Percentiles rank a stretch among this genome's conserved stretches.
These are phyloP conservation scores for Rhizopus arrhizus DNA, from an alignment of 371 early-diverging fungal species.

Conservation along the genomic window DNA sequence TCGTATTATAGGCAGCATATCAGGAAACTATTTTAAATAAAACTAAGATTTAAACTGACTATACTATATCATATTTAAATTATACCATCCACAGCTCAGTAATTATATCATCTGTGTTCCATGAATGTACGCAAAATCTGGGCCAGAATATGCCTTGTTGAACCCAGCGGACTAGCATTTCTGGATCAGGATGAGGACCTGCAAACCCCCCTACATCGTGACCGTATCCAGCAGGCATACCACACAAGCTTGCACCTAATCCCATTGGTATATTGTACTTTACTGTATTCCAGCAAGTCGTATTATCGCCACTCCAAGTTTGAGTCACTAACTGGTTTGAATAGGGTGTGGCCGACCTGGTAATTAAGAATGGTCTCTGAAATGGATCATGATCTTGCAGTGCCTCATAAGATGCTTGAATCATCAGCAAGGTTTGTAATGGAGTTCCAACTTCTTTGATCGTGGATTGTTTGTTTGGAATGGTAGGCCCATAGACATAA, in stretches of 20 bases:
- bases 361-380: slow-evolving; percentile 60
- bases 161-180: slow-evolving; percentile 66
- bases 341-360: slow-evolving; percentile 56
- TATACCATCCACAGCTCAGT: slow-evolving; percentile 69
- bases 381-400: slow-evolving; percentile 37
- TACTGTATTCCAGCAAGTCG: slow-evolving; percentile 64
- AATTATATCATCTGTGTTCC: slow-evolving; percentile 55
- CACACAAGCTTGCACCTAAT: slow-evolving; percentile 48
- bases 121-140: slow-evolving; percentile 65
- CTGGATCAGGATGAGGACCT: slow-evolving; percentile 58
- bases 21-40: slow-evolving; percentile 28
- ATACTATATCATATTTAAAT: no score
- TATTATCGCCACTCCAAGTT: slow-evolving; percentile 69
- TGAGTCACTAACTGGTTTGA: slow-evolving; percentile 50
- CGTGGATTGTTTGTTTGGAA: slow-evolving; percentile 4
- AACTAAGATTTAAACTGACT: no score
- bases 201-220: slow-evolving; percentile 70
- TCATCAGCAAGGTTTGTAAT: slow-evolving; percentile 61
- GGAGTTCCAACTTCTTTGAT: slow-evolving; percentile 42
- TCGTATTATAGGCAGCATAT: slow-evolving; percentile 54
- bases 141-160: slow-evolving; percentile 67
- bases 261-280: slow-evolving; percentile 67
- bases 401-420: slow-evolving; percentile 60
- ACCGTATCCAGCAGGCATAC: slow-evolving; percentile 57
- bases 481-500: slow-evolving; percentile 1